Base-by-base conservation (phyloP, 306 rosid species). In the Hippophae rhamnoides region DNA sequence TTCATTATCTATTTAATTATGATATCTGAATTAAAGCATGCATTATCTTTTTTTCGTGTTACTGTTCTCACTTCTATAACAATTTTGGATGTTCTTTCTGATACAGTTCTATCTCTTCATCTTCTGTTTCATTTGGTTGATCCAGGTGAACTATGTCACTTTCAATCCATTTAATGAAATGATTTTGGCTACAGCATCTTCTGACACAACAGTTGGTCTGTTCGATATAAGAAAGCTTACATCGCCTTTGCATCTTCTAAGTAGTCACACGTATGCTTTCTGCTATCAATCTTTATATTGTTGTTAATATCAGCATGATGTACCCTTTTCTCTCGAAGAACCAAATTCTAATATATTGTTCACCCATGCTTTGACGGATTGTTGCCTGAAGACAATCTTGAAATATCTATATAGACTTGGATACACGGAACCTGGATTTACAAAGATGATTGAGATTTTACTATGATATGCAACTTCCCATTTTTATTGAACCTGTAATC, bases 171-270 rank as follows among this genome's bases (percentile, higher is more conserved):
- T 53, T 53, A 92, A 82, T 48, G 96, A 92, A 62, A 83, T 95
- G 96, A 66, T 87, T 72, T 61, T 92, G 78, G 96, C 96, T 44
- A 87, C 98, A 13, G 98, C 96, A 64, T 92, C 98, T 61, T 92
- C 98, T 38, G 98, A 92, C 79, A 74, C 81, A 54, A 80, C 84
- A 6, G 66, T 85, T 55, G 95, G 86, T 61, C 81, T 92, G 69
- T 88, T 85, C 52, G 98, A 92, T 72, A 76, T 69, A 40, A 84
- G 98, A 63, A 92, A 81, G 78, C 83, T 92, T 54, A 48, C 77
- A 1, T 68, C 5, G 47, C 95, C 95, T 0, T 54, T 92, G 62
- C 98, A 92, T 78, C 69, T 76, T 73, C 67, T 92, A 47, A 78
- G 89, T 61, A 77, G 93, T 71, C 98, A 92, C 76, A 52, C 78